These are phyloP conservation scores for Aegilops umbellulata DNA, from an alignment of 176 grass and related monocot genomes.

Conservation along the genomic window DNA sequence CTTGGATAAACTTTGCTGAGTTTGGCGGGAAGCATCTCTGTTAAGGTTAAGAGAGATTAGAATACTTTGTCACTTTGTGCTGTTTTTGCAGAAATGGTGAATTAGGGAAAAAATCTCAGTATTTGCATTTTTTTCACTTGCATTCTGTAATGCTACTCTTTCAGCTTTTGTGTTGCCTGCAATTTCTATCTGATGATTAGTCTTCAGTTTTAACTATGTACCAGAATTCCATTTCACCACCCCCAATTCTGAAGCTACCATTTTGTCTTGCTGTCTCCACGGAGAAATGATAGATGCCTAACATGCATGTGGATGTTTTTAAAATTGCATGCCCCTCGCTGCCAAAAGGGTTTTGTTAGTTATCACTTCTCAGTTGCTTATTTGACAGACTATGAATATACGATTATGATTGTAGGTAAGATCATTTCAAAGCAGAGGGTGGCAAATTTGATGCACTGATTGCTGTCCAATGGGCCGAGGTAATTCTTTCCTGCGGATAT, in stretches of 20 bases:
- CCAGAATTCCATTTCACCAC: not conserved
- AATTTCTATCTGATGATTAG: not conserved
- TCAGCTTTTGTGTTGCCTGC: not conserved
- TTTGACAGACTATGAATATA: not conserved
- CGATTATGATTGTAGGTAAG: not conserved
- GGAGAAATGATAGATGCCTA: not conserved
- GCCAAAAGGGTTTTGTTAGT: not conserved
- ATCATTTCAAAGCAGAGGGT: not conserved
- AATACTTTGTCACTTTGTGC: no score
- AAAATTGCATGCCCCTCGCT: not conserved
- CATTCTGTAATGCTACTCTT: not conserved
- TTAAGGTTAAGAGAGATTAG: no score
- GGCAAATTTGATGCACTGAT: no score
- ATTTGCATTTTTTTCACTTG: not conserved
- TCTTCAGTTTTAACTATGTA: not conserved
- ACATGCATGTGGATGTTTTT: not conserved
- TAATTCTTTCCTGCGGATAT: no score
- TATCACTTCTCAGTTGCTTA: not conserved
- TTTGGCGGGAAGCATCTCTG: no score
- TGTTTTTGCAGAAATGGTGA: no score
- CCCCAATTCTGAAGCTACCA: not conserved
- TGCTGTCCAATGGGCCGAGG: no score
- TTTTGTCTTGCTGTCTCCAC: not conserved
- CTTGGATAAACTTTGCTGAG: no score
- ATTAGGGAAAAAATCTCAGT: no score